Percentiles rank a stretch among this genome's conserved stretches.
Evolutionary conservation across 2,329 filamentous ascomycete genomes (phyloP).

Genomic region (Chaetomium globosum): DNA sequence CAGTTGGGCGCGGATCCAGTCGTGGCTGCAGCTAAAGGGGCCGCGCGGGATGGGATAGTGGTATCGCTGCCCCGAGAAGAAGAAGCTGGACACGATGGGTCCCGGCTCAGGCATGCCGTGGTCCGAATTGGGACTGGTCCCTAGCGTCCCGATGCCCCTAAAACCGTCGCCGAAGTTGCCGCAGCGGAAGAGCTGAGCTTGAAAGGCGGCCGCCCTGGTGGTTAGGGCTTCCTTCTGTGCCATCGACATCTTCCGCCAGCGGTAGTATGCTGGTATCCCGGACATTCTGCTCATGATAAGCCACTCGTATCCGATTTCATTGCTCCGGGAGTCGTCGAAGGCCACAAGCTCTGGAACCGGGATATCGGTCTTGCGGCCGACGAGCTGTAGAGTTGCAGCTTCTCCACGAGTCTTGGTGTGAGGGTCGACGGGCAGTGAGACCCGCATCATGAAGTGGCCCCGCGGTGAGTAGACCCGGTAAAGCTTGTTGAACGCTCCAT

Average conservation of each 20-base stretch:
- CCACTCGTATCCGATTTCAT: constrained; percentile 47
- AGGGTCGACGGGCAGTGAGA: constrained; percentile 39
- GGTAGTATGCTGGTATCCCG: constrained; percentile 35
- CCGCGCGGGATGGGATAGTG: constrained; percentile 43
- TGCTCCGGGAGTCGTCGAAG: constrained; percentile 40
- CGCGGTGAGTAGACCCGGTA: constrained; percentile 35
- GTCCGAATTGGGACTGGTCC: constrained; percentile 18
- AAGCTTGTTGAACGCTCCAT: constrained; percentile 41
- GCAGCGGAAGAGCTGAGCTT: constrained; percentile 38
- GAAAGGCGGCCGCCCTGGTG: constrained; percentile 40
- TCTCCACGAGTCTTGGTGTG: constrained; percentile 39
- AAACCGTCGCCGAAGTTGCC: constrained; percentile 33
- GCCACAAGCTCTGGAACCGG: constrained; percentile 43
- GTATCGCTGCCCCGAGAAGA: constrained; percentile 42
- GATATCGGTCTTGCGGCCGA: constrained; percentile 40
- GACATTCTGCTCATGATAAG: constrained; percentile 43
- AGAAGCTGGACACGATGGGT: constrained; percentile 41
- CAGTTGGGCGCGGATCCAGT: constrained; percentile 44
- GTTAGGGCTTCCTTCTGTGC: constrained; percentile 42
- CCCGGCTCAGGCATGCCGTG: constrained; percentile 28
- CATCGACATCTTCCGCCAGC: constrained; percentile 42
- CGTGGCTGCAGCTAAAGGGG: constrained; percentile 45
- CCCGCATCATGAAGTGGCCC: constrained; percentile 34
- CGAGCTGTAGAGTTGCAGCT: constrained; percentile 43
- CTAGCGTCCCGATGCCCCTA: constrained; percentile 38